Evolutionary conservation across 1,284 basidiomycete genomes (phyloP).

Genomic region (Ustilago trichophora): DNA sequence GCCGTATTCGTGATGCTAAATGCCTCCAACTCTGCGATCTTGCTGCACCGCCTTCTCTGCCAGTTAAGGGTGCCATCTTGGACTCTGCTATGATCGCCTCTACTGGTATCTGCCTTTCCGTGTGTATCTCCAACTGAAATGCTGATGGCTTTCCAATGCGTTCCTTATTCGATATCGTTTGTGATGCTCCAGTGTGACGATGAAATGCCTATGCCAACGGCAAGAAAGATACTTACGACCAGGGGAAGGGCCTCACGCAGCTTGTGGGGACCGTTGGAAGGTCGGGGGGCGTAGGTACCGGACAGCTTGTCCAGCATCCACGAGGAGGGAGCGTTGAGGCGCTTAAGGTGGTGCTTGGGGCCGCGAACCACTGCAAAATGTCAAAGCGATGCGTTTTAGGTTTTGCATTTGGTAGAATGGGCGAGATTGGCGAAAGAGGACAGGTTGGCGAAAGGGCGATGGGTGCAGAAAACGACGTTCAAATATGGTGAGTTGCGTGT

Average conservation of each 20-base stretch:
- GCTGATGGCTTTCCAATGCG: too few species aligned
- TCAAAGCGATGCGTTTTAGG: conserved; percentile 2
- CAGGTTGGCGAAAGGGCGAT: background rate
- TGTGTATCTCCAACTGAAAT: too few species aligned
- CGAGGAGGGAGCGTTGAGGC: conserved; percentile 93
- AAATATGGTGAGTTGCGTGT: conserved; percentile 26
- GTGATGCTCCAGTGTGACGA: too few species aligned
- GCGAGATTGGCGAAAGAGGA: background rate
- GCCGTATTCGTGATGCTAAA: too few species aligned
- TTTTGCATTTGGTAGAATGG: too few species aligned
- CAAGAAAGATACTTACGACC: conserved; percentile 65
- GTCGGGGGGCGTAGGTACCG: conserved; percentile 96
- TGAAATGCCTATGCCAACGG: too few species aligned
- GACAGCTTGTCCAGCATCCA: conserved; percentile 99
- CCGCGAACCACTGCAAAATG: conserved; percentile 72
- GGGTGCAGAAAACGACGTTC: conserved; percentile 2
- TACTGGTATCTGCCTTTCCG: too few species aligned
- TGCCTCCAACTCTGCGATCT: too few species aligned
- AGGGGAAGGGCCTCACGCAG: conserved; percentile 88
- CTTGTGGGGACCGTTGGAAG: conserved; percentile 98
- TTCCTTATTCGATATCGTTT: too few species aligned
- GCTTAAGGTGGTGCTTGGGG: conserved; percentile 99
- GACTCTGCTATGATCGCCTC: too few species aligned
- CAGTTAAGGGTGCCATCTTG: too few species aligned
- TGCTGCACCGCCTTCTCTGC: too few species aligned